Conservation (phyloP, 805 yeast species). For the Wickerhamiella azymoides region DNA sequence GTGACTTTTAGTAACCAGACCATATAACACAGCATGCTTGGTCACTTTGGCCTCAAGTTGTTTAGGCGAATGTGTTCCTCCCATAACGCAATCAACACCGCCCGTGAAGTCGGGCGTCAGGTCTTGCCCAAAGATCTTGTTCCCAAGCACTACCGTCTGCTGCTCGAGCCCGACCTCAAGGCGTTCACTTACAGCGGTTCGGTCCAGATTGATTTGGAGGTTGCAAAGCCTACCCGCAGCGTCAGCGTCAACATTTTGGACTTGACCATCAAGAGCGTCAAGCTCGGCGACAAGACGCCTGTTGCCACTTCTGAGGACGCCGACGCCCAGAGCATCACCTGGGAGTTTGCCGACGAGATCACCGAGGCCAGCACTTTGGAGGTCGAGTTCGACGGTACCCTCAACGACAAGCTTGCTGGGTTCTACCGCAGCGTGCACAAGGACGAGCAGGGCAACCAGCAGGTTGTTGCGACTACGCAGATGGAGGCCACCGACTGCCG, state of each 20-base stretch:
- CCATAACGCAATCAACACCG: constrained; percentile 11
- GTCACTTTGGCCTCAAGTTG: not conserved
- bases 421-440: constrained; percentile 53
- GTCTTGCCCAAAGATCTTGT: constrained; percentile 50
- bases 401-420: constrained; percentile 61
- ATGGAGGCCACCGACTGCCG: constrained; percentile 71
- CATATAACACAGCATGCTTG: constrained; percentile 5
- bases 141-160: constrained; percentile 62
- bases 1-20: constrained; percentile 1
- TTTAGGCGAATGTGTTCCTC: constrained; percentile 16
- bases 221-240: constrained; percentile 30
- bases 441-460: constrained; percentile 38
- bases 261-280: constrained; percentile 35
- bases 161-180: constrained; percentile 45
- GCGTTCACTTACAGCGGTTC: constrained; percentile 26
- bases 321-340: constrained; percentile 49
- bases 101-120: constrained; percentile 21
- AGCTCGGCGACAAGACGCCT: constrained; percentile 22
- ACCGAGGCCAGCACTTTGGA: constrained; percentile 39
- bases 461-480: constrained; percentile 51
- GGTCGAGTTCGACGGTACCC: constrained; percentile 40
- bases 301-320: constrained; percentile 27
- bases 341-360: constrained; percentile 36
- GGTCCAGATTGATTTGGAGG: constrained; percentile 33
- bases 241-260: constrained; percentile 51